Evolutionary conservation across 768 basidiomycete species (phyloP), one percentile per base, ranked within the genome.

Genomic region (Mycena vulgaris): DNA sequence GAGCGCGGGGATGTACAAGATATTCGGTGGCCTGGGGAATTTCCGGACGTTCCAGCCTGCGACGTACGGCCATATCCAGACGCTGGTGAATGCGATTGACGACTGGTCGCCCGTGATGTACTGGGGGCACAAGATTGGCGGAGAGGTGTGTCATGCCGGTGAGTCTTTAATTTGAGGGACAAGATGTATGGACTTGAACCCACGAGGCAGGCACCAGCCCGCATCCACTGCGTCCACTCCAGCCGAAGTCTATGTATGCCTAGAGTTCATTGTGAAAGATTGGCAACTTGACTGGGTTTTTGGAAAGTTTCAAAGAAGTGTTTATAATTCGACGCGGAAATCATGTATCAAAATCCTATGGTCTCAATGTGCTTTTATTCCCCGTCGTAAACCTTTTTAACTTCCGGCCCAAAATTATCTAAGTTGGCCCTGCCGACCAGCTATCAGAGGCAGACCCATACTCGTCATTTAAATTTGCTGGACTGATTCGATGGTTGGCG

Each of bases 11-110:
- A 3, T 45, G 42, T 45, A 45, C 42, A 45, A n/a, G 21, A 4
- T 45, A 19, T 45, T 45, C 42, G 21, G 21, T 2, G 42, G n/a
- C 10, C 21, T 5, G 21, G 19, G 21, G 10, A n/a, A 61, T n/a
- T 52, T 35, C 30, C 5, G 39, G 35, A 52, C 25, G n/a, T 63
- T 28, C 37, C 81, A 81, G 40, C 81, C 77, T 0, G 78, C 75
- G 5, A 71, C 77, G n/a, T 82, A 81, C 30, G 79, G 81, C 3
- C 80, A 81, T 25, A 56, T 82, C 1, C 78, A 80, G 52, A 82
- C 78, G 19, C 74, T 82, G 19, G 79, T 76, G 3, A 80, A 81
- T 53, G 63, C 81, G 63, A 73, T 80, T 39, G 81, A 82, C 63
- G 79, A 82, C n/a, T 79, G 81, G 81, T 78, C 78, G n/a, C 67